Evolutionary conservation across 2,329 filamentous ascomycete genomes (phyloP).

Genomic region (Aspergillus pseudoterreus): DNA sequence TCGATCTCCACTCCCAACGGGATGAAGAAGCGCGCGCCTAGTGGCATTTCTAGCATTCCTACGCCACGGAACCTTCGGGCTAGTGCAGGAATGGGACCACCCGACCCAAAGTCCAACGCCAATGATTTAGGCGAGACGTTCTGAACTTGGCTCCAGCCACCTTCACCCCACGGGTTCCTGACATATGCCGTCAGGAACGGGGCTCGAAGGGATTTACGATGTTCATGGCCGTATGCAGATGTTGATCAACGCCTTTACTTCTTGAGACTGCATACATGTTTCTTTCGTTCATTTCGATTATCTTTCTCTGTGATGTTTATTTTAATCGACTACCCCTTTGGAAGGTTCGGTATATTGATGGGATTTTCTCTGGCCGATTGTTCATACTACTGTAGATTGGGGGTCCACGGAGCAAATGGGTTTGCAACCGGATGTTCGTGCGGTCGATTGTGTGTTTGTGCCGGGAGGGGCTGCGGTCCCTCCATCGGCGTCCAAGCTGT

Average conservation of each 20-base stretch:
- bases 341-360: conserved; percentile 3
- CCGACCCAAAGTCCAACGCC: conserved; percentile 47
- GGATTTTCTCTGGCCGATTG: conserved; percentile 7
- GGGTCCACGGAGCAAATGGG: not conserved
- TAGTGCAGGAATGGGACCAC: conserved; percentile 45
- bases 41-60: conserved; percentile 39
- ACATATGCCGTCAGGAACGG: not conserved
- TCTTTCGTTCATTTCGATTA: conserved; percentile 8
- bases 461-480: conserved; percentile 8
- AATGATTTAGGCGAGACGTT: conserved; percentile 58
- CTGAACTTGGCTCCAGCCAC: conserved; percentile 28
- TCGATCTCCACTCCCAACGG: conserved; percentile 46
- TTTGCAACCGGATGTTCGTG: conserved; percentile 6
- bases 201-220: conserved; percentile 13
- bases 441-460: conserved; percentile 7
- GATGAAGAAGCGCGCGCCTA: conserved; percentile 39
- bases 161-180: conserved; percentile 2
- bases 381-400: conserved; percentile 13
- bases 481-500: conserved; percentile 34
- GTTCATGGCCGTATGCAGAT: conserved; percentile 18
- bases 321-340: conserved; percentile 7
- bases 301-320: conserved; percentile 2
- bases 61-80: conserved; percentile 38
- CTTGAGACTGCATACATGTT: conserved; percentile 11
- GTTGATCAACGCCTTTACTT: conserved; percentile 11